These are phyloP conservation scores for Artomyces pyxidatus DNA, from an alignment of 768 basidiomycete genomes.

Conservation along the genomic window DNA sequence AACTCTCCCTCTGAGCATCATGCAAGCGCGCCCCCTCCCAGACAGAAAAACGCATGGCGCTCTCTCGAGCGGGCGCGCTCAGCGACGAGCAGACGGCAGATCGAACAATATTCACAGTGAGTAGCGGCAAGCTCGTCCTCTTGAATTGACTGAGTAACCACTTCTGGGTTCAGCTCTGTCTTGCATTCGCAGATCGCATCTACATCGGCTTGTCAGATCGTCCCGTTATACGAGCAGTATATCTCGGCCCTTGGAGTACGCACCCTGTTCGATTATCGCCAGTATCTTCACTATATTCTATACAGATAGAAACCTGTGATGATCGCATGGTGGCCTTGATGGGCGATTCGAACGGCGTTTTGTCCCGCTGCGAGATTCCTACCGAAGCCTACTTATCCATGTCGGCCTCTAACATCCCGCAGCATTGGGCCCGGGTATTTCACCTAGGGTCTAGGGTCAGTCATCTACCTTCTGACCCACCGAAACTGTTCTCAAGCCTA, in stretches of 20 bases:
- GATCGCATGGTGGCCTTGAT: constrained; percentile 4
- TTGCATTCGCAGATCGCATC: no score
- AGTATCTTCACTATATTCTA: background rate
- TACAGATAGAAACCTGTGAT: constrained; percentile 3
- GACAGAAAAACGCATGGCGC: no score
- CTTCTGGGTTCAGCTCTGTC: no score
- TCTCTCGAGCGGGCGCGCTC: no score
- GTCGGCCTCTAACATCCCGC: background rate
- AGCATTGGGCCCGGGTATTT: background rate
- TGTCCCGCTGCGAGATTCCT: constrained; percentile 5
- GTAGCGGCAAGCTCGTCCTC: no score
- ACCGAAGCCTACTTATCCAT: background rate
- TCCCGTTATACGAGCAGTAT: background rate
- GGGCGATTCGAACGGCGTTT: constrained; percentile 9
- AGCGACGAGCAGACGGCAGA: no score
- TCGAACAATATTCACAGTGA: no score
- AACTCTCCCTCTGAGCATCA: no score
- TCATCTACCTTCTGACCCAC: background rate
- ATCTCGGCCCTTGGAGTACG: constrained; percentile 8
- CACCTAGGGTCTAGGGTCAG: background rate
- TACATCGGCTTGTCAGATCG: no score
- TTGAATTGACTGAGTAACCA: no score
- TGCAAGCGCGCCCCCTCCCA: no score
- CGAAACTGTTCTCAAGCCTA: background rate
- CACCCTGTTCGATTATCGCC: background rate